phyloP scores from a whole-genome alignment of 257 asterid species.

The Thymus mandschuricus region DNA sequence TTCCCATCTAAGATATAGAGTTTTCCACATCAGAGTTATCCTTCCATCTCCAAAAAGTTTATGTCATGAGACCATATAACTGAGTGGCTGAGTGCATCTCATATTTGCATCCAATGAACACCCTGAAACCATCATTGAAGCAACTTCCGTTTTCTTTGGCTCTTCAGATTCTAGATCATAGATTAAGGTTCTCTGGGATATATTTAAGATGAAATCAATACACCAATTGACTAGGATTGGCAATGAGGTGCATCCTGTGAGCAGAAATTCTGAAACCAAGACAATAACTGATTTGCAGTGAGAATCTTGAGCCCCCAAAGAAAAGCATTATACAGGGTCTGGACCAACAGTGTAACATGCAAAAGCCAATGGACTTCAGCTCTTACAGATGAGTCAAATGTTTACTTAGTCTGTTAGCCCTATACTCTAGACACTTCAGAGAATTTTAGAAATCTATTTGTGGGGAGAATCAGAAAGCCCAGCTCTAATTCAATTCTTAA shows the following conservation, averaged over 20 bases:
- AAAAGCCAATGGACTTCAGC: constrained; percentile 2
- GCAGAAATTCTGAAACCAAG: not conserved
- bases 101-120: not conserved
- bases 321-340: constrained; percentile 1
- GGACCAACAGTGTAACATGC: not conserved
- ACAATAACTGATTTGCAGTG: not conserved
- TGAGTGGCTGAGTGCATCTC: not conserved
- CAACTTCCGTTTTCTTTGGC: not conserved
- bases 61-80: not conserved
- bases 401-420: constrained; percentile 9
- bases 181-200: not conserved
- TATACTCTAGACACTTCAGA: not conserved
- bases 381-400: constrained; percentile 9
- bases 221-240: constrained; percentile 7
- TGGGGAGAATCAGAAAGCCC: not conserved
- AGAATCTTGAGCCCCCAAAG: not conserved
- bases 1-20: not conserved
- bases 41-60: constrained; percentile 1
- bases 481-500: not conserved
- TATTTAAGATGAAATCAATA: not conserved
- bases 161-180: constrained; percentile 12
- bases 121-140: not conserved
- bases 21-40: not conserved
- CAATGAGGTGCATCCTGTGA: not conserved
- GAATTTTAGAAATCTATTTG: not conserved